Evolutionary conservation across 495 filamentous ascomycete species (phyloP), one percentile per base, ranked within the genome.

Genomic region (Aspergillus homomorphus): DNA sequence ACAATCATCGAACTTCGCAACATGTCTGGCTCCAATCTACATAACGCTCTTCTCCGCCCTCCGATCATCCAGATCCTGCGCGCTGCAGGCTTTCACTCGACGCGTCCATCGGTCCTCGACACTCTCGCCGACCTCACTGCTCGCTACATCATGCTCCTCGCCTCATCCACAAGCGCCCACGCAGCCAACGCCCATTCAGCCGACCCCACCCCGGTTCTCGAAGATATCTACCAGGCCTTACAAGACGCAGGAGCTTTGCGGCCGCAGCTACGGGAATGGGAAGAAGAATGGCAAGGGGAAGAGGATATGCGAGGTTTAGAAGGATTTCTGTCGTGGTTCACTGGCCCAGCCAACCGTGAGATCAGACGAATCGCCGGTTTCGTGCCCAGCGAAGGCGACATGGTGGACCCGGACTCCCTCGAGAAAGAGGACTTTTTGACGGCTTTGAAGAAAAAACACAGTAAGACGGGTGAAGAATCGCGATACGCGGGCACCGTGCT

Each of bases 11-110:
- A 28, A 1, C 14, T 21, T 15, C 53, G 53, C 62, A 12, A 51
- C 63, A 78, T 78, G 76, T 78, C 77, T 8, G 71, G 68, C 21
- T 63, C 71, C 45, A 76, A 72, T 53, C 82, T 92, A 53, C 86
- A 89, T 73, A 85, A 86, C 70, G 82, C 90, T 33, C 85, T 96
- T 62, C 82, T 96, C 22, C 87, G 89, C 21, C 92, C 91, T 2
- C 84, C 85, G 28, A 81, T 95, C 56, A 83, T 96, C 55, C 89
- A 94, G 62, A 92, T 94, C 66, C 83, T 96, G 30, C 89, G 92
- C 64, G 90, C 91, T 28, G 82, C 89, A 30, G 92, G 92, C 73
- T 96, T 91, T 71, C 87, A 92, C 63, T 73, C 84, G 7, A 87
- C 89, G 3, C 82, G 82, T 24, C 84, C 88, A 4, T 85, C 87